Percentiles rank a stretch among this genome's conserved stretches.
Evolutionary conservation across 2,329 filamentous ascomycete genomes (phyloP).

Genomic region (Talaromyces islandicus): DNA sequence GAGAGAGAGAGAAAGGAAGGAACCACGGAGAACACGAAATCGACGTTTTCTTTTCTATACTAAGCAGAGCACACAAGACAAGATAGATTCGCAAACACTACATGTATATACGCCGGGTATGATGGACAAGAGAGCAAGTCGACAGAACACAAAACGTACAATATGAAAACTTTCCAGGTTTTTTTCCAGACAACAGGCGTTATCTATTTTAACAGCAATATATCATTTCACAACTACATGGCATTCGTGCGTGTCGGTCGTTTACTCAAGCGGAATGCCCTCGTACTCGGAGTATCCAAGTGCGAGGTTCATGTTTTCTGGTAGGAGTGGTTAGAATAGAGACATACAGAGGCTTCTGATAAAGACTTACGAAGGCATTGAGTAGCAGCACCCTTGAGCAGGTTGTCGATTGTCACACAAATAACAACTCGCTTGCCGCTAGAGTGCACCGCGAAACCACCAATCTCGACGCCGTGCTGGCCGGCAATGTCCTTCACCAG

Average conservation of each 20-base stretch:
- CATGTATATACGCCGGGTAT: constrained; percentile 10
- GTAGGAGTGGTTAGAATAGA: constrained; percentile 11
- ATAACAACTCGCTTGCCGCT: constrained; percentile 89
- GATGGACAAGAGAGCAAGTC: constrained; percentile 8
- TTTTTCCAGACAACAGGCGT: neutral
- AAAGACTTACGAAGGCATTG: constrained; percentile 75
- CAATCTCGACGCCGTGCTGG: constrained; percentile 87
- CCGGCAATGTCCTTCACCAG: constrained; percentile 77
- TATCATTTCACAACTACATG: neutral
- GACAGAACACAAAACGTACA: neutral
- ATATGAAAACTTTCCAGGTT: neutral
- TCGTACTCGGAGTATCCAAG: constrained; percentile 84
- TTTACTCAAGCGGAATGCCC: constrained; percentile 63
- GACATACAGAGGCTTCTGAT: neutral
- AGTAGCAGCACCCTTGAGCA: constrained; percentile 87
- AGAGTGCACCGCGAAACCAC: constrained; percentile 88
- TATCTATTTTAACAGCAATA: constrained; percentile 2
- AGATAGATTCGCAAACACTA: constrained; percentile 9
- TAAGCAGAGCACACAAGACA: neutral
- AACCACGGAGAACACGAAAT: neutral
- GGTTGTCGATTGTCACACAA: constrained; percentile 87
- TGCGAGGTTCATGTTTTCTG: constrained; percentile 92
- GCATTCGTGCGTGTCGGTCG: neutral
- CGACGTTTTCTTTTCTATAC: neutral
- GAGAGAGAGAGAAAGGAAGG: neutral